Conservation (phyloP, 1,284 basidiomycete species). For the Ganoderma lucidum region DNA sequence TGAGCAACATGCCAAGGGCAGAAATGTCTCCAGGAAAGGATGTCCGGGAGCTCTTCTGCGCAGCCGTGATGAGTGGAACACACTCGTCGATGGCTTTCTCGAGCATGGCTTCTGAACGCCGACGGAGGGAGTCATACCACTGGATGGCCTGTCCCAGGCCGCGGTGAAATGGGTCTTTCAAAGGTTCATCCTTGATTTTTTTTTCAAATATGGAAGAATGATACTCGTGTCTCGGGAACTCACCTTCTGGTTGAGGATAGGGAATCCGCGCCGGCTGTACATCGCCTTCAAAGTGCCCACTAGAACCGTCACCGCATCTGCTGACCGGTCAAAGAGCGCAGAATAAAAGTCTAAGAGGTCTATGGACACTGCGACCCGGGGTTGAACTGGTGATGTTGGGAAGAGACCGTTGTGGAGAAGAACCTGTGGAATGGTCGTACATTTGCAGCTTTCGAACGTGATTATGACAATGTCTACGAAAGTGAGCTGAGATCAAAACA, state of each 20-base stretch:
- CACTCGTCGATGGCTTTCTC: conserved; percentile 18
- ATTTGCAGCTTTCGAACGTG: conserved; percentile 4
- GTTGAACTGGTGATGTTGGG: conserved; percentile 20
- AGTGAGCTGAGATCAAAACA: too few relatives aligned
- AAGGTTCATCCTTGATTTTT: conserved; percentile 19
- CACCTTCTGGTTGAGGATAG: conserved; percentile 22
- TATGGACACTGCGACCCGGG: conserved; percentile 26
- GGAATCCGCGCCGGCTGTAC: conserved; percentile 33
- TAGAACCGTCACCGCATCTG: conserved; percentile 37
- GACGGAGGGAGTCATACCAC: conserved; percentile 36
- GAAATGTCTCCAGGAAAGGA: too few relatives aligned
- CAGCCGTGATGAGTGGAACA: not conserved
- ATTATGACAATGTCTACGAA: too few relatives aligned
- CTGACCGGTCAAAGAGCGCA: conserved; percentile 37
- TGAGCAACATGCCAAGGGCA: not conserved
- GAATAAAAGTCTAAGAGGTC: conserved; percentile 36
- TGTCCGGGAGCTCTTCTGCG: not conserved
- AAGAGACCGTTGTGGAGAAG: conserved; percentile 24
- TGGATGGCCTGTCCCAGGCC: conserved; percentile 33
- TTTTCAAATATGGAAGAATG: too few relatives aligned
- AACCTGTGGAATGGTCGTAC: conserved; percentile 4
- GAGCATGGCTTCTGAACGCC: conserved; percentile 9
- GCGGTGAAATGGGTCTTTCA: conserved; percentile 30
- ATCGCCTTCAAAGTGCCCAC: conserved; percentile 31
- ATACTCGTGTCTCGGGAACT: not conserved